These are phyloP conservation scores for Pythium periplocum DNA, from an alignment of 352 stramenopile species.

Conservation along the genomic window DNA sequence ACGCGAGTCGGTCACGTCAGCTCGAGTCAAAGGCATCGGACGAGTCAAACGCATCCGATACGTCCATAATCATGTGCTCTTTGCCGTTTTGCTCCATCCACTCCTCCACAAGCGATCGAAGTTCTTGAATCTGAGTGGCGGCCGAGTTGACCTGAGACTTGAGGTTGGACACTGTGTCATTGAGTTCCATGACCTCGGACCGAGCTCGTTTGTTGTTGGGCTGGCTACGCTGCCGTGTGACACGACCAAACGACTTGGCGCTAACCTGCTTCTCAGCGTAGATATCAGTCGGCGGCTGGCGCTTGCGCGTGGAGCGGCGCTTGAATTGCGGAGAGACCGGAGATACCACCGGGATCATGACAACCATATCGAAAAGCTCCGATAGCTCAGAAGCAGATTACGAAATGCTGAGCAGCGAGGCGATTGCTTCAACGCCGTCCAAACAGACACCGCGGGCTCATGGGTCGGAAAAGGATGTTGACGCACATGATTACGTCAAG, in stretches of 20 bases:
- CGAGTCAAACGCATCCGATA: neutral
- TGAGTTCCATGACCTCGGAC: constrained; percentile 13
- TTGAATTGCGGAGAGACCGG: constrained; percentile 14
- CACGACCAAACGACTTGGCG: too few relatives aligned
- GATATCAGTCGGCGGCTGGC: constrained; percentile 7
- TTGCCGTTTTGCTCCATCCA: constrained; percentile 12
- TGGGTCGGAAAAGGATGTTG: too few relatives aligned
- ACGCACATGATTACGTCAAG: too few relatives aligned
- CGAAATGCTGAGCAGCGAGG: too few relatives aligned
- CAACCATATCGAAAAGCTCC: neutral
- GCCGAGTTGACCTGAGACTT: constrained; percentile 14
- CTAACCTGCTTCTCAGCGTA: neutral
- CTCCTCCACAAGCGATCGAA: constrained; percentile 10
- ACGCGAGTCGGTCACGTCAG: too few relatives aligned
- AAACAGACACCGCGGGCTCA: too few relatives aligned
- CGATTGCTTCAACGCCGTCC: too few relatives aligned
- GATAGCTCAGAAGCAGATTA: neutral
- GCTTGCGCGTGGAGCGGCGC: constrained; percentile 20
- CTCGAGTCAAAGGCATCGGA: neutral
- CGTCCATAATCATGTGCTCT: neutral
- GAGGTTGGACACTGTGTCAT: constrained; percentile 13
- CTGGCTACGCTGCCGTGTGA: neutral
- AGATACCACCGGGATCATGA: constrained; percentile 6
- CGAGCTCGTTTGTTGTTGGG: neutral
- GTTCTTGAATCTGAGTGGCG: constrained; percentile 15